Evolutionary conservation across 768 basidiomycete species (phyloP).

Genomic region (Tylopilus balloui): DNA sequence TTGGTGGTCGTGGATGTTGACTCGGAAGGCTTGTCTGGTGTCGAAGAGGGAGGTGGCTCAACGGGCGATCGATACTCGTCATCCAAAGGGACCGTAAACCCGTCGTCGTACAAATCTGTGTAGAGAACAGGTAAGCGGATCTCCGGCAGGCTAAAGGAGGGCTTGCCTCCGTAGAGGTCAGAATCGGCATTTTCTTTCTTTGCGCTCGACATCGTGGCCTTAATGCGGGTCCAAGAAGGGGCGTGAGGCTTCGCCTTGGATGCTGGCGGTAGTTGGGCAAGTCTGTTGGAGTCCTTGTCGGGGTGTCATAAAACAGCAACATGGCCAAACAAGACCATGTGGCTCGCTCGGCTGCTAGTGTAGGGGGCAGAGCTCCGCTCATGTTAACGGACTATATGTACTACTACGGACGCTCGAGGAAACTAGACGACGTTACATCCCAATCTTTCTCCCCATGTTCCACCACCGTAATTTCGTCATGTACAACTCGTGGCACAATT

Average conservation of each 20-base stretch:
- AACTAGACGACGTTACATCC: too few relatives aligned
- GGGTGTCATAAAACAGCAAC: not conserved
- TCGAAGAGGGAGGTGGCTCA: conserved; percentile 20
- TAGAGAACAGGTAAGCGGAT: conserved; percentile 3
- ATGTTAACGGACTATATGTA: too few relatives aligned
- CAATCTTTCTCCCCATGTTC: too few relatives aligned
- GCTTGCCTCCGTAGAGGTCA: conserved; percentile 46
- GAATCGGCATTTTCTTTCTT: conserved; percentile 35
- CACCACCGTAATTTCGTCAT: too few relatives aligned
- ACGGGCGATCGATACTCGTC: conserved; percentile 31
- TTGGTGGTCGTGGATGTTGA: conserved; percentile 18
- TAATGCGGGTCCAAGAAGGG: not conserved
- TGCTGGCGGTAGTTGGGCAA: conserved; percentile 11
- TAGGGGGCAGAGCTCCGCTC: too few relatives aligned
- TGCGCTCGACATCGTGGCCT: conserved; percentile 15
- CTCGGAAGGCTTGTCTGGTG: conserved; percentile 16
- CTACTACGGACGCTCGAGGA: too few relatives aligned
- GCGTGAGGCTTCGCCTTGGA: not conserved
- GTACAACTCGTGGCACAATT: too few relatives aligned
- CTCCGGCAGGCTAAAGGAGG: not conserved
- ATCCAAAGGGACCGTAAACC: conserved; percentile 32
- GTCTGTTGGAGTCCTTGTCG: not conserved
- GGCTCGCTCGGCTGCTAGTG: not conserved
- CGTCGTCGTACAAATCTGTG: conserved; percentile 53
- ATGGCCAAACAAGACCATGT: conserved; percentile 26